Evolutionary conservation across 1,139 yeast species (phyloP), one percentile per base, ranked within the genome.

Genomic region (Yamadazyma sp.): DNA sequence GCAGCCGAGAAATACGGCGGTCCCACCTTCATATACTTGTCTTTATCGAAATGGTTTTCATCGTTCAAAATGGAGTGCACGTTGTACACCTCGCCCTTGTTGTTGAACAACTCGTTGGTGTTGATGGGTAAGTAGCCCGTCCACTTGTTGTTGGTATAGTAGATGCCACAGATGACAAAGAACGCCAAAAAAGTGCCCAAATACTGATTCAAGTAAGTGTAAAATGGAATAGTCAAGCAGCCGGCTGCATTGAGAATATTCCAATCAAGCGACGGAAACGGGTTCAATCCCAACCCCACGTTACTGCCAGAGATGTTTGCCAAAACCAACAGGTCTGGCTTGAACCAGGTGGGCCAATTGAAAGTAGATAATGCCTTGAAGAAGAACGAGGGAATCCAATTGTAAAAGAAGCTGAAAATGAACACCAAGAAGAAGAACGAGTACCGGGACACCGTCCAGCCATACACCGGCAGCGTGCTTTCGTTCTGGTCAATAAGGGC

Each of bases 261-360:
- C 77, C 76, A 70, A 46, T 71, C 77, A 42, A 71, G 66, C 0
- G 72, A 48, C 0, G 77, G 75, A 40, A 62, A 52, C 1, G 76
- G 76, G 37, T 71, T 71, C 14, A 70, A 47, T 0, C 77, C 77
- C 38, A 71, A 55, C 0, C 77, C 77, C 12, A 51, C 48, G 18
- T 52, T 54, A 22, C 63, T 54, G 0, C 77, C 77, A 0, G 74
- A 49, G 2, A 71, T 43, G 44, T 70, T 70, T 6, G 59, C 57
- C 38, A 70, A 54, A 44, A 65, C 70, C 15, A 70, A 51, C 70
- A 65, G 72, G 16, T 56, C 47, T 0, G 73, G 72, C 28, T 47
- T 53, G 37, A 71, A 53, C 76, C 76, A 71, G 2, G 77, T 70
- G 3, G 75, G 73, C 77, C 77, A 71, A 45, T 70, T 71, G 45